phyloP scores from a whole-genome alignment of 805 yeast genomes.

The Kuraishia cidri region DNA sequence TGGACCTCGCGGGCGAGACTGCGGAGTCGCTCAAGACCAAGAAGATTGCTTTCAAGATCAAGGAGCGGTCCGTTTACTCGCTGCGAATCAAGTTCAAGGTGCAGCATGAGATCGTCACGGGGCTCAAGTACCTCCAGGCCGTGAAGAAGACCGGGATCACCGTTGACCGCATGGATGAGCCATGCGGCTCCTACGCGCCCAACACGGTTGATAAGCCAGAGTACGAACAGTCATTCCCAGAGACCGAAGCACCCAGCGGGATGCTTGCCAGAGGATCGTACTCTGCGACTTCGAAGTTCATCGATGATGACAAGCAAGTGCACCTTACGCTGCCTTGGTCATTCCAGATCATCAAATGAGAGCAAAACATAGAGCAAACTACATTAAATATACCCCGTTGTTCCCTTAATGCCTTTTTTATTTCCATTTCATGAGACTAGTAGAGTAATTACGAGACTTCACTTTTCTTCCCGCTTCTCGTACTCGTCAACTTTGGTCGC shows the following conservation, averaged over 20 bases:
- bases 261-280: conserved; percentile 81
- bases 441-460: too few species aligned
- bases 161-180: conserved; percentile 80
- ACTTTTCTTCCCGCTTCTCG: neutral
- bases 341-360: conserved; percentile 62
- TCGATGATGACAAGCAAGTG: conserved; percentile 75
- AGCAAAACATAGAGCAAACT: neutral
- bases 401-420: too few species aligned
- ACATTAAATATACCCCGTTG: neutral
- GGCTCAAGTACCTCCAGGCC: conserved; percentile 76
- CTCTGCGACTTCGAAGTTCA: conserved; percentile 70
- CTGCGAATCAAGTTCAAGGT: conserved; percentile 71
- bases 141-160: conserved; percentile 84
- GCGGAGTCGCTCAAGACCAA: conserved; percentile 39
- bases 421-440: too few species aligned
- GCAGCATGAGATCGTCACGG: conserved; percentile 88
- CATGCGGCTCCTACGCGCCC: conserved; percentile 88
- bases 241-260: conserved; percentile 89
- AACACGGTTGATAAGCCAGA: conserved; percentile 72
- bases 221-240: conserved; percentile 61
- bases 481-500: too few species aligned
- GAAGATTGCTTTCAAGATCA: conserved; percentile 63
- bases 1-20: conserved; percentile 59
- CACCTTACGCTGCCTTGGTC: conserved; percentile 81
- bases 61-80: conserved; percentile 69